A percentile compares a stretch with the other conserved stretches of the same genome.
Evolutionary conservation across 2,329 filamentous ascomycete genomes (phyloP).

Genomic region (Fusarium foetens): DNA sequence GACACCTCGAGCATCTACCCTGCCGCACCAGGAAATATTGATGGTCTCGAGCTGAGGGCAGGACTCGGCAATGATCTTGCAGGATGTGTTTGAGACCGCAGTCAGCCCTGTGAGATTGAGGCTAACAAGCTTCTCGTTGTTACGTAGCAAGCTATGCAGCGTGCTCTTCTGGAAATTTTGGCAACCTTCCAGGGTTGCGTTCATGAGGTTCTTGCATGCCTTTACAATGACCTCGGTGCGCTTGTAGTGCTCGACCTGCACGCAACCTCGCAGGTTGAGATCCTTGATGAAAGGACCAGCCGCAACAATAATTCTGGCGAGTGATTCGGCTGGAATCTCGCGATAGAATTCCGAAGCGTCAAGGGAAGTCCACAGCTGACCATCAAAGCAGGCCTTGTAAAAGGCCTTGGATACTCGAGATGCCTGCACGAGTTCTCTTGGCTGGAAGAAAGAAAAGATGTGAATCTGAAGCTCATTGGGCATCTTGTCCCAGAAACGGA

Average conservation of each 20-base stretch:
- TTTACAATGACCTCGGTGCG: constrained; percentile 80
- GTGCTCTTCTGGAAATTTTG: constrained; percentile 82
- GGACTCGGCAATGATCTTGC: constrained; percentile 84
- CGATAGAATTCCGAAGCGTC: constrained; percentile 89
- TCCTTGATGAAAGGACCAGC: constrained; percentile 92
- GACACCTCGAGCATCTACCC: constrained; percentile 82
- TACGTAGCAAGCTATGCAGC: constrained; percentile 77
- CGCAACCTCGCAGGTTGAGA: constrained; percentile 89
- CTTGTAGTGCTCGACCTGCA: constrained; percentile 87
- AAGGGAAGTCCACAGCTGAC: constrained; percentile 88
- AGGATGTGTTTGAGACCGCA: constrained; percentile 82
- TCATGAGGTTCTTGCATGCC: constrained; percentile 86
- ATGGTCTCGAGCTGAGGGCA: constrained; percentile 85
- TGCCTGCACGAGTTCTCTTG: constrained; percentile 81
- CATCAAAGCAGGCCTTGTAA: constrained; percentile 88
- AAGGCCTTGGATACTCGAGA: constrained; percentile 83
- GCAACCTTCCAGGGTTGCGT: constrained; percentile 89
- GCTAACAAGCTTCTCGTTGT: constrained; percentile 81
- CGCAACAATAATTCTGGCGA: constrained; percentile 84
- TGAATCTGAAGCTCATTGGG: constrained; percentile 84
- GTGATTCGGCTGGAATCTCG: constrained; percentile 83
- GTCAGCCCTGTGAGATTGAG: constrained; percentile 87
- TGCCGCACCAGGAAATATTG: constrained; percentile 93
- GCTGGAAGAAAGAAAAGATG: constrained; percentile 79
- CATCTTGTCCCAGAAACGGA: constrained; percentile 82